These are phyloP conservation scores for Kazachstania martiniae DNA, from an alignment of 805 yeast genomes.

Conservation along the genomic window DNA sequence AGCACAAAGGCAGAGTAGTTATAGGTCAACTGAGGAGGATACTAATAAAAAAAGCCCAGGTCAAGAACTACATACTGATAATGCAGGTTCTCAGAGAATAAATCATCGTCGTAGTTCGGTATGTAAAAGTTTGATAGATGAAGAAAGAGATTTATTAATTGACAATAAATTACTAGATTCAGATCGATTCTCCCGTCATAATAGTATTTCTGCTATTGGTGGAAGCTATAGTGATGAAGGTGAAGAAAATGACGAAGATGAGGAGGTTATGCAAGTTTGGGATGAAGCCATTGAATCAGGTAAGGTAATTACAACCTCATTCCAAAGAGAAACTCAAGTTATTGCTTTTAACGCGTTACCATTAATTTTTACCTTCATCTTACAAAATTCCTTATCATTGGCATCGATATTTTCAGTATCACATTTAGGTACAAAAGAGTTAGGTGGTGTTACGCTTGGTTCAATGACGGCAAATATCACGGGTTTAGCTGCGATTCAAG, in stretches of 20 bases:
- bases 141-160: slow-evolving; percentile 25
- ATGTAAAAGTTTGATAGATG: slow-evolving; percentile 17
- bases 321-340: slow-evolving; percentile 36
- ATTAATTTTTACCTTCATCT: slow-evolving; percentile 50
- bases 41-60: background rate
- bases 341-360: slow-evolving; percentile 44
- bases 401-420: slow-evolving; percentile 75
- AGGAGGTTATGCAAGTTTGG: slow-evolving; percentile 21
- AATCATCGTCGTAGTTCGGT: slow-evolving; percentile 5
- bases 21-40: slow-evolving; percentile 2
- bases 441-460: slow-evolving; percentile 67
- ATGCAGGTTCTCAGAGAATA: background rate
- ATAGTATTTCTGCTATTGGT: background rate
- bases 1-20: slow-evolving; percentile 1
- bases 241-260: slow-evolving; percentile 6
- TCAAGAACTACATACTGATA: background rate
- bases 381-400: slow-evolving; percentile 64
- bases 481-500: slow-evolving; percentile 66
- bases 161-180: slow-evolving; percentile 20
- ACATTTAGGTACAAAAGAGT: slow-evolving; percentile 54
- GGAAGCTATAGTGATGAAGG: slow-evolving; percentile 3
- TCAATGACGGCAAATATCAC: slow-evolving; percentile 72
- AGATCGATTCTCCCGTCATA: background rate
- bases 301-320: slow-evolving; percentile 18
- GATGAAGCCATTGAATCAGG: slow-evolving; percentile 25